These are phyloP conservation scores for Neofusicoccum cordaticola DNA, from an alignment of 2,329 filamentous ascomycete species.

Conservation along the genomic window DNA sequence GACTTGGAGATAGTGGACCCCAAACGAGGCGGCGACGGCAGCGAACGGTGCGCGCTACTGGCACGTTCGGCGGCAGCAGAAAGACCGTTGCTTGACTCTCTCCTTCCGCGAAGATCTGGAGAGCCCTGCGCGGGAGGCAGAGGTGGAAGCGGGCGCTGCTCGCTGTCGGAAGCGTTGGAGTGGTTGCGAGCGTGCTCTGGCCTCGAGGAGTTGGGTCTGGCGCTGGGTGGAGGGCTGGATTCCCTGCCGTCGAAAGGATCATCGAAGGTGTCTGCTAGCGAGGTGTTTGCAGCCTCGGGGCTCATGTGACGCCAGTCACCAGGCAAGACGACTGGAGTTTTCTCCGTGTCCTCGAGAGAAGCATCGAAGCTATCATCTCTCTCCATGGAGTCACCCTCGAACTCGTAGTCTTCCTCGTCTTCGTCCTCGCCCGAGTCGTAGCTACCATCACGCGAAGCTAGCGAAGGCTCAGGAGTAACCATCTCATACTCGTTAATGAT, in stretches of 20 bases:
- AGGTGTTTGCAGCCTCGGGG: constrained; percentile 59
- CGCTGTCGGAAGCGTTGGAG: constrained; percentile 73
- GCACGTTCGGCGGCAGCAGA: constrained; percentile 71
- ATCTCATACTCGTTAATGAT: constrained; percentile 98
- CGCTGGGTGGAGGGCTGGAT: constrained; percentile 38
- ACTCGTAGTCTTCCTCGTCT: constrained; percentile 67
- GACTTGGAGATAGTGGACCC: constrained; percentile 68
- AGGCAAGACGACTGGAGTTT: constrained; percentile 95
- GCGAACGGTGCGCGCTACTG: constrained; percentile 62
- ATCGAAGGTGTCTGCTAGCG: constrained; percentile 55
- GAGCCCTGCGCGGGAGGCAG: constrained; percentile 64
- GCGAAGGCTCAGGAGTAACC: constrained; percentile 94
- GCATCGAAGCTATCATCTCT: constrained; percentile 92
- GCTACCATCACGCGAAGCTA: constrained; percentile 87
- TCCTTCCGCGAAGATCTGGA: constrained; percentile 53
- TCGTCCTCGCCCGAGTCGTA: constrained; percentile 78
- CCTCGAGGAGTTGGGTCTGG: background rate
- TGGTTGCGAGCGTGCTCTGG: constrained; percentile 54
- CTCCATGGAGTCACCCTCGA: constrained; percentile 57
- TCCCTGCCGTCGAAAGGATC: constrained; percentile 57
- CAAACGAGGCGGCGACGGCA: constrained; percentile 66
- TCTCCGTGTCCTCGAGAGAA: constrained; percentile 90
- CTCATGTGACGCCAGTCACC: constrained; percentile 89
- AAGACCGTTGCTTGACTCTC: constrained; percentile 60
- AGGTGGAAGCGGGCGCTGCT: constrained; percentile 81